Percentiles rank a stretch among this genome's conserved stretches.
These are phyloP conservation scores for Colletotrichum brevisporum DNA, from an alignment of 2,329 filamentous ascomycete genomes.

Conservation along the genomic window DNA sequence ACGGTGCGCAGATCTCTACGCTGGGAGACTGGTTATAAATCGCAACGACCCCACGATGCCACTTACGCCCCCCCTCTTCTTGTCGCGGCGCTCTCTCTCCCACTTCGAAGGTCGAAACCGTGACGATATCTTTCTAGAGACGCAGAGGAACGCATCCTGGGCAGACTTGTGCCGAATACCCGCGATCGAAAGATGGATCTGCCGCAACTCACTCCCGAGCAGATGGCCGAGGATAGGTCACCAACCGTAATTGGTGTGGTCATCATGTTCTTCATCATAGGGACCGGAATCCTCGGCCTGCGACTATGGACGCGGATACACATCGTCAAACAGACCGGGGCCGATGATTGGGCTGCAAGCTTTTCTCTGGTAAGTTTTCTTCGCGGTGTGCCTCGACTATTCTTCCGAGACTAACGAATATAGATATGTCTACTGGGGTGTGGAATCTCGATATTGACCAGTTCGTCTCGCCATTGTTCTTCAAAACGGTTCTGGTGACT, in stretches of 20 bases:
- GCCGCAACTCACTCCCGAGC: conserved; percentile 26
- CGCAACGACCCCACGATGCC: neutral
- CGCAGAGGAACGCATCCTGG: neutral
- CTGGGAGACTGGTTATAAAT: neutral
- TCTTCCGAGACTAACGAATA: neutral
- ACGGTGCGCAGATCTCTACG: neutral
- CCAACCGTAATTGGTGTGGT: conserved; percentile 40
- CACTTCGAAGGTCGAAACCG: neutral
- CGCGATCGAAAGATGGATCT: conserved; percentile 19
- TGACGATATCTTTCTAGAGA: neutral
- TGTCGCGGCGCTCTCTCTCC: neutral
- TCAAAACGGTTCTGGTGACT: neutral
- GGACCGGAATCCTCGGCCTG: conserved; percentile 40
- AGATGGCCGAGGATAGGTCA: conserved; percentile 34
- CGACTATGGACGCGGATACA: conserved; percentile 46
- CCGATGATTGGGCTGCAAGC: conserved; percentile 46
- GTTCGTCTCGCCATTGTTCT: neutral
- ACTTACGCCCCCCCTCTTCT: neutral
- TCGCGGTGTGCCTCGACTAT: neutral
- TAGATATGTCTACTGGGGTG: conserved; percentile 30
- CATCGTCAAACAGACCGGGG: conserved; percentile 45
- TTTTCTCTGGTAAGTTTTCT: conserved; percentile 42
- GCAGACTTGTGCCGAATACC: neutral
- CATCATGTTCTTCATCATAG: conserved; percentile 42
- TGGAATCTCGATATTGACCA: conserved; percentile 18